phyloP scores from a whole-genome alignment of 169 alveolate species.

The Plasmodium blacklocki region DNA sequence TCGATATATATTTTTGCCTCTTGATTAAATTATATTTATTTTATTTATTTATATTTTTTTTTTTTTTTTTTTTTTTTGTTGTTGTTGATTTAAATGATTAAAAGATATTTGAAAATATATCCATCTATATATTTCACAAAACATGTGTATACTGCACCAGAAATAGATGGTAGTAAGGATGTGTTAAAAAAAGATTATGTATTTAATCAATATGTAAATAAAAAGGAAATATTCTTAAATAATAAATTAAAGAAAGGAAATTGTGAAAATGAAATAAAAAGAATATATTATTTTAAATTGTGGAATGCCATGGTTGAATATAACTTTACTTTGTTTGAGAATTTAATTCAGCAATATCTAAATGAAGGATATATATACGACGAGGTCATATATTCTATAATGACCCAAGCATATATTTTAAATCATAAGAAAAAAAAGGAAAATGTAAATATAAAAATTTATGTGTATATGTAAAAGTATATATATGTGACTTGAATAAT shows the following conservation, averaged over 20 bases:
- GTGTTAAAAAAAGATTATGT: conserved; percentile 65
- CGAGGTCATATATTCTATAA: conserved; percentile 88
- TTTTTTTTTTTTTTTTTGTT: not conserved
- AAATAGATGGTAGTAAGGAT: conserved; percentile 15
- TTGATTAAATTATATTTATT: no score
- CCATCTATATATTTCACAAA: conserved; percentile 72
- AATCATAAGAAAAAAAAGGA: conserved; percentile 82
- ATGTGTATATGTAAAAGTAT: not conserved
- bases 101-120: conserved; percentile 54
- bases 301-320: conserved; percentile 72
- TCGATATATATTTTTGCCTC: no score
- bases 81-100: conserved; percentile 26
- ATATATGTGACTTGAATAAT: no score
- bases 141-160: conserved; percentile 66
- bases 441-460: conserved; percentile 70
- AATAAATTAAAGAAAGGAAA: conserved; percentile 70
- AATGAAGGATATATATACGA: conserved; percentile 82
- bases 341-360: conserved; percentile 71
- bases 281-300: conserved; percentile 62
- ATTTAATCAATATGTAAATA: conserved; percentile 56
- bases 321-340: conserved; percentile 74
- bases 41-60: not conserved
- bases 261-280: conserved; percentile 61
- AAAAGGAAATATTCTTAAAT: conserved; percentile 30
- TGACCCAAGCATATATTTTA: conserved; percentile 82